A percentile compares a stretch with the other conserved stretches of the same genome.
Evolutionary conservation across 2,329 filamentous ascomycete genomes (phyloP).

Genomic region (Neophaeococcomyces aloes): DNA sequence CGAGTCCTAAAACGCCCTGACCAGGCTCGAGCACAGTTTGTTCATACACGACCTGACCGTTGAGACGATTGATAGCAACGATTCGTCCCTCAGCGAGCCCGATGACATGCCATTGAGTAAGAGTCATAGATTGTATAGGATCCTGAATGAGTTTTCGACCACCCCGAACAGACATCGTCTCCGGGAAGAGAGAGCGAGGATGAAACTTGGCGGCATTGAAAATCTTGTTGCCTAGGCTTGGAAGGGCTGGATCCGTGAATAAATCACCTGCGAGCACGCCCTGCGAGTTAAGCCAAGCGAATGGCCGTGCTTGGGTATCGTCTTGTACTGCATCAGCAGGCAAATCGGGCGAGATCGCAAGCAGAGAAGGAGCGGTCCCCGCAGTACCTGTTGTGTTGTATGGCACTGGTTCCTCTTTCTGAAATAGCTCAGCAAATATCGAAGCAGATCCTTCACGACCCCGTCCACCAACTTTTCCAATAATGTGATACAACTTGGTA

Average conservation of each 20-base stretch:
- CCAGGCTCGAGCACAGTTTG: constrained; percentile 72
- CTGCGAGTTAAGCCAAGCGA: constrained; percentile 82
- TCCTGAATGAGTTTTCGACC: constrained; percentile 58
- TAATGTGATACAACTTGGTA: constrained; percentile 66
- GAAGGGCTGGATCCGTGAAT: constrained; percentile 48
- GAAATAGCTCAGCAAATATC: constrained; percentile 79
- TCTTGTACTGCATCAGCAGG: constrained; percentile 43
- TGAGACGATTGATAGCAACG: constrained; percentile 76
- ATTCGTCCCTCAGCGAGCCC: constrained; percentile 72
- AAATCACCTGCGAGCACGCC: constrained; percentile 83
- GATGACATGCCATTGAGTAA: constrained; percentile 91
- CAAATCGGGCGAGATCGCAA: constrained; percentile 66
- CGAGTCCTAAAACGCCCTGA: constrained; percentile 70
- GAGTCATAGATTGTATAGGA: constrained; percentile 63
- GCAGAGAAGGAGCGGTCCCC: constrained; percentile 49
- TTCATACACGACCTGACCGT: constrained; percentile 75
- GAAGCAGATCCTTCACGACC: constrained; percentile 70
- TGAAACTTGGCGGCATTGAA: constrained; percentile 72
- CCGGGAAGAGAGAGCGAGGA: constrained; percentile 60
- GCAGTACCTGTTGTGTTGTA: constrained; percentile 60
- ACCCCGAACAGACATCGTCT: constrained; percentile 54
- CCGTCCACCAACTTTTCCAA: constrained; percentile 62
- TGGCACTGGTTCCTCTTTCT: constrained; percentile 66
- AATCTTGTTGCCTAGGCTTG: constrained; percentile 60
- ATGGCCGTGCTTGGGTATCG: constrained; percentile 51